These are phyloP conservation scores for Penicillium sp. DNA, from an alignment of 2,329 filamentous ascomycete species.

Conservation along the genomic window DNA sequence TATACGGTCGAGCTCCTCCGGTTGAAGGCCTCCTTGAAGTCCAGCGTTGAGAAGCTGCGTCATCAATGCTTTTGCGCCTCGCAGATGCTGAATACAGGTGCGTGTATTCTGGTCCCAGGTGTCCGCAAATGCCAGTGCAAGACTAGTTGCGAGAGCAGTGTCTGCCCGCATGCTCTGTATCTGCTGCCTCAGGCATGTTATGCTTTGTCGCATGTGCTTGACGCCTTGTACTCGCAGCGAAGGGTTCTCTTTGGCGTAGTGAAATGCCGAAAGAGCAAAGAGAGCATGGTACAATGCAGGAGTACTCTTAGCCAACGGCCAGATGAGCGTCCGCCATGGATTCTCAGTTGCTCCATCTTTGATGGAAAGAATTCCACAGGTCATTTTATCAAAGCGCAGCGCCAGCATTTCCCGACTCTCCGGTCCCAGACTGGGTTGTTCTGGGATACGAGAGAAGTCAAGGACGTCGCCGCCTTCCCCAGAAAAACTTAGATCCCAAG, in stretches of 20 bases:
- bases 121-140: slow-evolving; percentile 71
- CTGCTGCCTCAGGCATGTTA: slow-evolving; percentile 61
- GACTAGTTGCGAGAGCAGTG: slow-evolving; percentile 70
- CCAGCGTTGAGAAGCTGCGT: slow-evolving; percentile 59
- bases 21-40: slow-evolving; percentile 40
- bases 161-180: slow-evolving; percentile 68
- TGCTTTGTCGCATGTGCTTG: slow-evolving; percentile 69
- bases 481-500: slow-evolving; percentile 44
- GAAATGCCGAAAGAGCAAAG: slow-evolving; percentile 71
- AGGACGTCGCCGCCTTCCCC: slow-evolving; percentile 43
- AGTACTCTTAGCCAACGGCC: slow-evolving; percentile 67
- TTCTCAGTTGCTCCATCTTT: slow-evolving; percentile 72
- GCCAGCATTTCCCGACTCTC: slow-evolving; percentile 66
- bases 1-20: slow-evolving; percentile 58
- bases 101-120: slow-evolving; percentile 72
- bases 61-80: slow-evolving; percentile 68
- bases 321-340: slow-evolving; percentile 72
- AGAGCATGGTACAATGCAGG: slow-evolving; percentile 71
- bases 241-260: slow-evolving; percentile 63
- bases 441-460: slow-evolving; percentile 44
- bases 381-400: slow-evolving; percentile 66
- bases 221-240: slow-evolving; percentile 65
- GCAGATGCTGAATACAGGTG: slow-evolving; percentile 71
- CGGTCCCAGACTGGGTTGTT: slow-evolving; percentile 53
- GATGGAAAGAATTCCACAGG: slow-evolving; percentile 71